Conservation (phyloP, 75 land plant genomes). For the Adiantum capillusveneris region DNA sequence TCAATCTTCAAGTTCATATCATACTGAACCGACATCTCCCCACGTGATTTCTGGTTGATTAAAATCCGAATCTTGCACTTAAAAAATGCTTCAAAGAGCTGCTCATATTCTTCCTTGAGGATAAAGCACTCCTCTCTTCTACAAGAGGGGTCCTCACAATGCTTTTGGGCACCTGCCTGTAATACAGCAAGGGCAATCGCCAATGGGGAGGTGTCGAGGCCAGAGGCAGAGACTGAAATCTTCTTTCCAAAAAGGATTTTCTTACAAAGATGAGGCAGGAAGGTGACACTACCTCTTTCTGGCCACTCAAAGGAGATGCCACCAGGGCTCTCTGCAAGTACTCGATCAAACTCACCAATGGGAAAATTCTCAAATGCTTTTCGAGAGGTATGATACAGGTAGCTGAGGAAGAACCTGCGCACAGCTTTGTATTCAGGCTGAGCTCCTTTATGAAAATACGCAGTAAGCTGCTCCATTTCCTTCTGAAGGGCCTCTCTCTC, state of each 20-base stretch:
- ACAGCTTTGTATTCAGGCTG: slow-evolving; percentile 1
- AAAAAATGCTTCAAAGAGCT: slow-evolving; percentile 4
- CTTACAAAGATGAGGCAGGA: background rate
- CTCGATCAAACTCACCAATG: background rate
- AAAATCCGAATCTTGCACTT: background rate
- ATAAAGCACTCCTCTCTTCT: slow-evolving; percentile 7
- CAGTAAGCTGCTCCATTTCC: slow-evolving; percentile 3
- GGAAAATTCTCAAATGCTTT: background rate
- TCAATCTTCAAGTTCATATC: background rate
- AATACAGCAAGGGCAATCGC: slow-evolving; percentile 1
- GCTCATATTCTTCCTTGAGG: slow-evolving; percentile 1
- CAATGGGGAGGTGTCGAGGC: slow-evolving; percentile 3
- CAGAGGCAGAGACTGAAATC: background rate
- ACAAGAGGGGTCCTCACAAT: background rate
- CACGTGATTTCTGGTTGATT: slow-evolving; percentile 4
- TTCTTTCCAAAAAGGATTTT: slow-evolving; percentile 2
- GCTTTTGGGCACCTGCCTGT: background rate
- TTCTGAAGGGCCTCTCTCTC: slow-evolving; percentile 5
- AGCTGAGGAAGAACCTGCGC: slow-evolving; percentile 10
- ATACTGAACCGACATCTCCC: slow-evolving; percentile 1
- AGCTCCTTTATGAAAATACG: slow-evolving; percentile 5
- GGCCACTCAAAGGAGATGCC: slow-evolving; percentile 1
- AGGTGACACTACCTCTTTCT: background rate
- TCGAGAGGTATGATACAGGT: slow-evolving; percentile 2
- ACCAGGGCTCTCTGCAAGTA: background rate